phyloP scores from a whole-genome alignment of 176 grass and related monocot species.

The Stipa capillata region DNA sequence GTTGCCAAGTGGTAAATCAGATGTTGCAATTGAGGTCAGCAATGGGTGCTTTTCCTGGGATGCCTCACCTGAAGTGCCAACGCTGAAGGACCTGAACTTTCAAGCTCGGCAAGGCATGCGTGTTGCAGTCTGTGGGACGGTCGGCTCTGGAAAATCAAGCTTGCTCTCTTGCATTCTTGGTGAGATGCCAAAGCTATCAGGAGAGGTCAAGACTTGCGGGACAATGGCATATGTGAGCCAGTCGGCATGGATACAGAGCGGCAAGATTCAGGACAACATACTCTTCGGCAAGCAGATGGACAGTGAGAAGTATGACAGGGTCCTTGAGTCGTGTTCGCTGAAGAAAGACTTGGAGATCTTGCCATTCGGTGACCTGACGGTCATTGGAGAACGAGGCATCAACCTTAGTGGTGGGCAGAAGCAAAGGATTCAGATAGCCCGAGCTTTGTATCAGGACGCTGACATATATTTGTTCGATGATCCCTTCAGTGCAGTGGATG shows the following conservation, averaged over 20 bases:
- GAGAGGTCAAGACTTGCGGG: slow-evolving; percentile 32
- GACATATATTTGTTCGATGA: slow-evolving; percentile 45
- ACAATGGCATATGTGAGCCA: slow-evolving; percentile 37
- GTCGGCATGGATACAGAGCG: slow-evolving; percentile 47
- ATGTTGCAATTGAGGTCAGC: slow-evolving; percentile 39
- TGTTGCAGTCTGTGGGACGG: slow-evolving; percentile 35
- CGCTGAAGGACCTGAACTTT: slow-evolving; percentile 40
- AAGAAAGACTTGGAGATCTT: slow-evolving; percentile 44
- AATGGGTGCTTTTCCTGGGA: slow-evolving; percentile 39
- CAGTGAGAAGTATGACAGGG: slow-evolving; percentile 19
- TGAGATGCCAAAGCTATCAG: slow-evolving; percentile 42
- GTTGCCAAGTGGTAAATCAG: slow-evolving; percentile 22
- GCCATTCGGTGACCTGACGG: slow-evolving; percentile 31
- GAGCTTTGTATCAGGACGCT: slow-evolving; percentile 37
- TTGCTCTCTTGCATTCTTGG: slow-evolving; percentile 46
- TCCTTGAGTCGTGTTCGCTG: slow-evolving; percentile 28
- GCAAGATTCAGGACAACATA: slow-evolving; percentile 50
- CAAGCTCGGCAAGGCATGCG: slow-evolving; percentile 28
- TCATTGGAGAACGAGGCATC: slow-evolving; percentile 45
- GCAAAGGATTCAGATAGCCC: slow-evolving; percentile 49
- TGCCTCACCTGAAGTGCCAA: slow-evolving; percentile 10
- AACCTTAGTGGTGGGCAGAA: slow-evolving; percentile 44
- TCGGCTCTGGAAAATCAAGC: slow-evolving; percentile 43
- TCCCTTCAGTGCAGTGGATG: slow-evolving; percentile 42
- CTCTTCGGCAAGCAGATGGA: slow-evolving; percentile 41